Conservation (phyloP, 1,139 yeast species). For the Sugiyamaella pinicola region DNA sequence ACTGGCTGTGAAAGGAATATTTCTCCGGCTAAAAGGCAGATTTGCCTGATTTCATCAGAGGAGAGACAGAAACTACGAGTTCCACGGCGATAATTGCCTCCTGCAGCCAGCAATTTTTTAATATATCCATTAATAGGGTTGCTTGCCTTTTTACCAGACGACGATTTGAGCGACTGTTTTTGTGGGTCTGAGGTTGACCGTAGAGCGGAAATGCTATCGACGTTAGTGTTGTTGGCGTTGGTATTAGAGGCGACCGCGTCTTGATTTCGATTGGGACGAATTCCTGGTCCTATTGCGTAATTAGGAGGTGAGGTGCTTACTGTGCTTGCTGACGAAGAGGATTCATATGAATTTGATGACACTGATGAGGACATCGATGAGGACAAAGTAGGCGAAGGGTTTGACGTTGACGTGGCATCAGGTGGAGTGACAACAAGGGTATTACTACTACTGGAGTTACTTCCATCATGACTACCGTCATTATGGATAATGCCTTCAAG, state of each 20-base stretch:
- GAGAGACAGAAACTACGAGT: slow-evolving; percentile 39
- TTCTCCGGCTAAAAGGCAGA: slow-evolving; percentile 68
- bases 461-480: neutral
- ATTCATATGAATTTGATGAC: slow-evolving; percentile 21
- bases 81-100: slow-evolving; percentile 3
- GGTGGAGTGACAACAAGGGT: neutral
- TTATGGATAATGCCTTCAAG: no score
- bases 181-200: neutral
- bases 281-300: no score
- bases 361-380: slow-evolving; percentile 22
- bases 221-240: no score
- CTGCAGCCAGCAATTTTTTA: slow-evolving; percentile 14
- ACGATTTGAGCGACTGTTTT: slow-evolving; percentile 1
- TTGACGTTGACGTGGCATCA: neutral
- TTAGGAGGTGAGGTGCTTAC: slow-evolving; percentile 20
- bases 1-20: slow-evolving; percentile 78
- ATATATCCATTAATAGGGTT: slow-evolving; percentile 18
- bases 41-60: slow-evolving; percentile 60
- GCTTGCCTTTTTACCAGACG: slow-evolving; percentile 12
- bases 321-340: slow-evolving; percentile 21
- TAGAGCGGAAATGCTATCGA: no score
- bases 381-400: slow-evolving; percentile 18
- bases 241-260: no score
- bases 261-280: no score
- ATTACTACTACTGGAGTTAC: neutral